These are phyloP conservation scores for Hygrocybe coccinea DNA, from an alignment of 768 basidiomycete genomes.

Conservation along the genomic window DNA sequence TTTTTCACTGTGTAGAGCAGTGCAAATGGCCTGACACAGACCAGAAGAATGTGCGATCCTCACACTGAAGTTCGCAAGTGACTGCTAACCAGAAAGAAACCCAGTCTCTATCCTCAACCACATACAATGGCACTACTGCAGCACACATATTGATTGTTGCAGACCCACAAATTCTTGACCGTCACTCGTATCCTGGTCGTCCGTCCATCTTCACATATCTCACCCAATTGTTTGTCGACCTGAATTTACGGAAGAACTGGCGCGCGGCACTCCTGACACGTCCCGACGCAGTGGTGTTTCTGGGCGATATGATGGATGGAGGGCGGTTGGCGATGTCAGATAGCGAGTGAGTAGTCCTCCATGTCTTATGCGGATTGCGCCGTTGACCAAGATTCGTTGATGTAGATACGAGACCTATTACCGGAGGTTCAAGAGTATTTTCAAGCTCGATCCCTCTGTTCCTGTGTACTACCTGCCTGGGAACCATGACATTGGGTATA, in stretches of 20 bases:
- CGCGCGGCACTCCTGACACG: slow-evolving; percentile 50
- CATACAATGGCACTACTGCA: slow-evolving; percentile 33
- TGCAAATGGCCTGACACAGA: slow-evolving; percentile 61
- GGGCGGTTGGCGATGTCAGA: slow-evolving; percentile 63
- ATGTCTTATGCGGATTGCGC: slow-evolving; percentile 5
- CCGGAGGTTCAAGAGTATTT: slow-evolving; percentile 65
- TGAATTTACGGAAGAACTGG: slow-evolving; percentile 86
- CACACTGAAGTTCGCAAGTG: neutral
- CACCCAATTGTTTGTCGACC: slow-evolving; percentile 65
- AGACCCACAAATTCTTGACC: slow-evolving; percentile 84
- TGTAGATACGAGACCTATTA: slow-evolving; percentile 72
- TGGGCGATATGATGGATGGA: slow-evolving; percentile 92
- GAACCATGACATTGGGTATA: slow-evolving; percentile 85
- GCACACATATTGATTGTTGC: slow-evolving; percentile 63
- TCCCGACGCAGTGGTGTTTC: slow-evolving; percentile 73
- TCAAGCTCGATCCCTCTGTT: slow-evolving; percentile 42
- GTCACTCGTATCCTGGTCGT: slow-evolving; percentile 65
- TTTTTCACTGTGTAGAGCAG: slow-evolving; percentile 39
- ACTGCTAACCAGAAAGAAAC: neutral
- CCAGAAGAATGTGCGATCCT: slow-evolving; percentile 27
- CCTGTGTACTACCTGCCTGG: slow-evolving; percentile 77
- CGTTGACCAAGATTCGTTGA: neutral
- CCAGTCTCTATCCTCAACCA: neutral
- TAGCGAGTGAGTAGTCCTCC: slow-evolving; percentile 55
- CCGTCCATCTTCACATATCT: slow-evolving; percentile 50